Conservation (phyloP, 306 rosid genomes). For the Bauhinia variegata region DNA sequence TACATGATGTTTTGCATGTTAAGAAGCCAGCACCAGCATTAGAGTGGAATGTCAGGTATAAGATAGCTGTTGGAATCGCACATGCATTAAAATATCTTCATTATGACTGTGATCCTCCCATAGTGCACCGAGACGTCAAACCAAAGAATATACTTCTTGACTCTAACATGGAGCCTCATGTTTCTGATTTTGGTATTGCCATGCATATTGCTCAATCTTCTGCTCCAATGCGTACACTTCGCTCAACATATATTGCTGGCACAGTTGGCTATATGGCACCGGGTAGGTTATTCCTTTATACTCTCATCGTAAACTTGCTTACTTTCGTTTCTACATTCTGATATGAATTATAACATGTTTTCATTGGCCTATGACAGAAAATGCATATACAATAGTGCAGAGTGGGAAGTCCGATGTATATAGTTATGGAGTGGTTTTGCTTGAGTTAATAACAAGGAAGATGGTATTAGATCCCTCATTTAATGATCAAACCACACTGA, state of each 20-base stretch:
- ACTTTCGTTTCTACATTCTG: not conserved
- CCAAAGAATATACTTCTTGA: conserved; percentile 68
- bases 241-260: conserved; percentile 45
- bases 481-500: conserved; percentile 38
- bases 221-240: not conserved
- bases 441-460: conserved; percentile 67
- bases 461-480: conserved; percentile 52
- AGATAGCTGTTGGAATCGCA: conserved; percentile 65
- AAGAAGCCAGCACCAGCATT: conserved; percentile 47
- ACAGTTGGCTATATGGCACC: conserved; percentile 70
- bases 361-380: conserved; percentile 42
- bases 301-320: not conserved
- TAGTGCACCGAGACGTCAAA: conserved; percentile 73
- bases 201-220: conserved; percentile 47
- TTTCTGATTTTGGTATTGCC: conserved; percentile 71
- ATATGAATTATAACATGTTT: not conserved
- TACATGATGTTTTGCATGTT: conserved; percentile 63
- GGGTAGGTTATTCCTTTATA: conserved; percentile 43
- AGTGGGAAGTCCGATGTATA: conserved; percentile 62
- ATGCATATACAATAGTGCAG: conserved; percentile 41
- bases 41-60: conserved; percentile 55
- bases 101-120: conserved; percentile 53
- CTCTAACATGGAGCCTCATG: conserved; percentile 64
- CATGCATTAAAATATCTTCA: conserved; percentile 67
- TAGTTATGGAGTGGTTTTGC: conserved; percentile 68